These are phyloP conservation scores for Neoscytalidium dimidiatum DNA, from an alignment of 2,329 filamentous ascomycete species.

Conservation along the genomic window DNA sequence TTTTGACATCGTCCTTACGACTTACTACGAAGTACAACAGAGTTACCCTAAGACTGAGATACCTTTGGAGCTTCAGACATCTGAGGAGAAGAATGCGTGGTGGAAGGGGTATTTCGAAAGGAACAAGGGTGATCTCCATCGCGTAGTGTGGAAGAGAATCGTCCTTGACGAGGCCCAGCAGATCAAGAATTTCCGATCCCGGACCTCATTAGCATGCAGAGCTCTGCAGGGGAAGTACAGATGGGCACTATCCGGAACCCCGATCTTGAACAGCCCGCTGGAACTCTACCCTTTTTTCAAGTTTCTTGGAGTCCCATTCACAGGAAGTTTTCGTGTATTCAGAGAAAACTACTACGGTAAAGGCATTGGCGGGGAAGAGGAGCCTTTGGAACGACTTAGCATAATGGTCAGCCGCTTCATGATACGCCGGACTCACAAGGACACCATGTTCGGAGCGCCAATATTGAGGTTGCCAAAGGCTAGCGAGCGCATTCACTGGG, in stretches of 20 bases:
- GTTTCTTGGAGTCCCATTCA: slow-evolving; percentile 45
- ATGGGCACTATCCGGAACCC: slow-evolving; percentile 45
- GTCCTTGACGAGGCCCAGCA: slow-evolving; percentile 60
- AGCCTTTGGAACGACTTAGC: slow-evolving; percentile 37
- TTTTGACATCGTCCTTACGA: slow-evolving; percentile 43
- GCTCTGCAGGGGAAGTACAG: slow-evolving; percentile 40
- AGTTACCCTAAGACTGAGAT: slow-evolving; percentile 45
- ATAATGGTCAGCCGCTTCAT: slow-evolving; percentile 49
- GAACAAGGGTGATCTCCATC: slow-evolving; percentile 33
- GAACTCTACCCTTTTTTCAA: slow-evolving; percentile 47
- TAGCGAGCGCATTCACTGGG: slow-evolving; percentile 41
- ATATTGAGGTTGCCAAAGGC: slow-evolving; percentile 58
- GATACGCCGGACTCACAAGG: slow-evolving; percentile 57
- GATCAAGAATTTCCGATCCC: slow-evolving; percentile 53
- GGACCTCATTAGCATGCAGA: slow-evolving; percentile 49
- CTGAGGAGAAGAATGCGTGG: slow-evolving; percentile 42
- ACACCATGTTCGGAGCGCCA: slow-evolving; percentile 55
- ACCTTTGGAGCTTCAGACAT: slow-evolving; percentile 38
- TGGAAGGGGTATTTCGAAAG: slow-evolving; percentile 35
- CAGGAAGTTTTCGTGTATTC: slow-evolving; percentile 45
- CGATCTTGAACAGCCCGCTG: slow-evolving; percentile 26
- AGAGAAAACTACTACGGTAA: slow-evolving; percentile 46
- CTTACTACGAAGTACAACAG: slow-evolving; percentile 43
- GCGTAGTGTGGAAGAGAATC: slow-evolving; percentile 47
- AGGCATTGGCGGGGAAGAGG: slow-evolving; percentile 21